Conservation (phyloP, 768 basidiomycete species). For the Hirschioporus abietinus region DNA sequence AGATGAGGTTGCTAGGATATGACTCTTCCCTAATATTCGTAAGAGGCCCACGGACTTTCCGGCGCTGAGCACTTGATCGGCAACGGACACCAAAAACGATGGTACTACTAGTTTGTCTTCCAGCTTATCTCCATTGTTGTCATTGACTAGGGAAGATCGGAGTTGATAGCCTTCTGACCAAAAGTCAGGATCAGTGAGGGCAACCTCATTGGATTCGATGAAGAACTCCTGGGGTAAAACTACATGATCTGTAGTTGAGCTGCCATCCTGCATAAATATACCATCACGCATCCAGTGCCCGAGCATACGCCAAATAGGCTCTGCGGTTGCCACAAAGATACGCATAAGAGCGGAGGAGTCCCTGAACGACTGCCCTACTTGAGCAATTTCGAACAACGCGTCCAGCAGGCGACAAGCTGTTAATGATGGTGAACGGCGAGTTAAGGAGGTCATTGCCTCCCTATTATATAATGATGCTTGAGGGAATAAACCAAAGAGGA, state of each 20-base stretch:
- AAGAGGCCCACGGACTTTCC: slow-evolving; percentile 78
- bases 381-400: slow-evolving; percentile 48
- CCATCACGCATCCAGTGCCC: slow-evolving; percentile 70
- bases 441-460: slow-evolving; percentile 3
- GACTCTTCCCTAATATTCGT: slow-evolving; percentile 43
- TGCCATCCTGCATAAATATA: slow-evolving; percentile 38
- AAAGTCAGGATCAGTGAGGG: slow-evolving; percentile 60
- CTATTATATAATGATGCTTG: slow-evolving; percentile 22
- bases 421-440: slow-evolving; percentile 37
- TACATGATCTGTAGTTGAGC: slow-evolving; percentile 8
- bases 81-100: slow-evolving; percentile 55
- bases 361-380: slow-evolving; percentile 54
- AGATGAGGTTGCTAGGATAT: neutral
- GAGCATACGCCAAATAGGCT: slow-evolving; percentile 72
- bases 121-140: slow-evolving; percentile 16
- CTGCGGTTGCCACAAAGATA: slow-evolving; percentile 56
- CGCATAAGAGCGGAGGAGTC: slow-evolving; percentile 55
- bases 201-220: slow-evolving; percentile 63
- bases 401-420: slow-evolving; percentile 59
- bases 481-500: slow-evolving; percentile 45
- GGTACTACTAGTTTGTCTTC: slow-evolving; percentile 38
- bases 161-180: slow-evolving; percentile 72
- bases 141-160: slow-evolving; percentile 28
- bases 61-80: slow-evolving; percentile 52
- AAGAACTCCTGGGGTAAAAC: slow-evolving; percentile 72